Evolutionary conservation across 768 basidiomycete species (phyloP).

Genomic region (Russula foetens): DNA sequence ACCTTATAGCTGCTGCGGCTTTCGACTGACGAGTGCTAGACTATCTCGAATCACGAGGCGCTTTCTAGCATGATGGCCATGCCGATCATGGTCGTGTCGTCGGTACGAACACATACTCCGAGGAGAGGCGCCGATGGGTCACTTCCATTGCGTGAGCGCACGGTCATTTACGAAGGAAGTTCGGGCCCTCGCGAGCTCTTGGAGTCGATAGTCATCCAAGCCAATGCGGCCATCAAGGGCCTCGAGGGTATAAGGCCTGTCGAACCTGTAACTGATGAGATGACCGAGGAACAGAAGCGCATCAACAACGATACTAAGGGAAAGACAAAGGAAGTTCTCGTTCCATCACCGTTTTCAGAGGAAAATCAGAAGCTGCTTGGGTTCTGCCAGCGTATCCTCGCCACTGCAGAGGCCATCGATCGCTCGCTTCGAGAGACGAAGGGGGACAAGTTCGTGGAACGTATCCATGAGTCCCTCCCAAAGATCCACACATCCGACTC

Average conservation of each 20-base stretch:
- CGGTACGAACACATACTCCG: slow-evolving; percentile 54
- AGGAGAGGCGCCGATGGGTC: slow-evolving; percentile 41
- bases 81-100: slow-evolving; percentile 85
- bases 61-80: slow-evolving; percentile 94
- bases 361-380: slow-evolving; percentile 70
- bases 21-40: slow-evolving; percentile 39
- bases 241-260: slow-evolving; percentile 58
- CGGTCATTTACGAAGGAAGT: slow-evolving; percentile 84
- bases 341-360: slow-evolving; percentile 39
- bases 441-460: slow-evolving; percentile 76
- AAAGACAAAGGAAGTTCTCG: slow-evolving; percentile 50
- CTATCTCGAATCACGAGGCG: slow-evolving; percentile 88
- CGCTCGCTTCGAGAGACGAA: slow-evolving; percentile 83
- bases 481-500: slow-evolving; percentile 52
- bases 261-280: slow-evolving; percentile 41
- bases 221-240: slow-evolving; percentile 85
- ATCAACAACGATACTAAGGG: slow-evolving; percentile 62
- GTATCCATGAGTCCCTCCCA: slow-evolving; percentile 69
- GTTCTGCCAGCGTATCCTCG: slow-evolving; percentile 82
- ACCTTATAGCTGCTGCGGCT: not conserved
- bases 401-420: slow-evolving; percentile 80
- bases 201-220: slow-evolving; percentile 88
- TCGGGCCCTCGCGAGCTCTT: slow-evolving; percentile 86
- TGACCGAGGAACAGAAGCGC: slow-evolving; percentile 87
- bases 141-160: slow-evolving; percentile 63